These are phyloP conservation scores for Leishmania turanica DNA, from an alignment of 208 protist species.

Conservation along the genomic window DNA sequence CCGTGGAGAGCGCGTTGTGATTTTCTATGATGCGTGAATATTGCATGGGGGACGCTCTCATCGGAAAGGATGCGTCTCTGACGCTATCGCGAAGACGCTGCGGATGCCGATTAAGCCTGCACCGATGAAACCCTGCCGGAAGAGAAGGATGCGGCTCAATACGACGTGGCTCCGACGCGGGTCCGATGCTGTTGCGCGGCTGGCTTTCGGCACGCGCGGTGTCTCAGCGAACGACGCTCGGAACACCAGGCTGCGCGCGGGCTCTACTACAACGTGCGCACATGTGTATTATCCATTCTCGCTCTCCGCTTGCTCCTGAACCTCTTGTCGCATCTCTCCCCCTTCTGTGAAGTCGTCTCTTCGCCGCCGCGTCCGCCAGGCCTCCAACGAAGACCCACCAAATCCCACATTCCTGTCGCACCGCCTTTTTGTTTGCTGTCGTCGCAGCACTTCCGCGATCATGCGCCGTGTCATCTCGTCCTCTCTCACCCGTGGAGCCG, in stretches of 20 bases:
- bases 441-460: background rate
- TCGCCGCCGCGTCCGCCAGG: background rate
- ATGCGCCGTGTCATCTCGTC: slow-evolving; percentile 34
- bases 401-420: background rate
- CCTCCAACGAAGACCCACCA: background rate
- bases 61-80: too few species aligned
- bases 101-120: background rate
- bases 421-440: background rate
- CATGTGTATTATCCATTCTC: background rate
- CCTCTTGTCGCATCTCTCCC: background rate
- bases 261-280: background rate
- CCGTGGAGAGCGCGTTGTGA: background rate
- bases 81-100: background rate
- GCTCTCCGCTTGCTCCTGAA: background rate
- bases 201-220: background rate
- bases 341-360: background rate
- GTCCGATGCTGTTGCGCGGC: background rate
- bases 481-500: slow-evolving; percentile 18
- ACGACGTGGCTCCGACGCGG: background rate
- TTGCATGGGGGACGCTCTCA: too few species aligned
- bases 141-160: background rate
- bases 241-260: background rate
- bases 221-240: background rate
- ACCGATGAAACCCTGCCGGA: background rate
- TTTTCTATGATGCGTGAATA: background rate